Base-by-base conservation (phyloP, 345 rosid genomes). In the Corymbia maculata region DNA sequence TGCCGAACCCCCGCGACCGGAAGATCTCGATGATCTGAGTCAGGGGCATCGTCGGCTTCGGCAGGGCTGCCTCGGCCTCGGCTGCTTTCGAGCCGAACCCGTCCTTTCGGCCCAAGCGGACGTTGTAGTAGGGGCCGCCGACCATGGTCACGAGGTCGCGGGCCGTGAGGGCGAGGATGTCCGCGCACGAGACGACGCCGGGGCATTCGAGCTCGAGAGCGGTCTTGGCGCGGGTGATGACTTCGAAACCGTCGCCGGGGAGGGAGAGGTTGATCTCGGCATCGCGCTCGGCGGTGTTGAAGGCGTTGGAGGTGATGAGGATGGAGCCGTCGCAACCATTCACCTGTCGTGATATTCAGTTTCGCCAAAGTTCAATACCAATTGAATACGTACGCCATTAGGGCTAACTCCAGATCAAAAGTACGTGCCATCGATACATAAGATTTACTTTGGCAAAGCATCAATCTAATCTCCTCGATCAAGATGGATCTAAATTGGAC, bases 171-270 rank as follows among this genome's bases (percentile, higher is more conserved):
- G 96, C 96, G 26, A 97, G 93, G 84, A 97, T 97, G 79, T 95
- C 98, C 1, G 98, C 90, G 66, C 98, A 97, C 1, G 98, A 97
- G 12, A 97, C 97, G 7, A 88, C 52, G 52, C 86, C 91, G 30
- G 97, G 98, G 86, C 99, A 97, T 80, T 93, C 53, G 9, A 95
- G 95, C 90, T 97, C 99, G 5, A 97, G 89, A 42, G 95, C 94
- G 10, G 96, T 94, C 87, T 96, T 97, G 55, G 92, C 92, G 6
- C 94, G 91, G 3, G 92, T 86, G 44, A 97, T 86, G 1, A 97
- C 88, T 68, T 97, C 99, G 61, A 95, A 96, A 9, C 93, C 98
- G 36, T 97, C 98, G 4, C 99, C 99, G 0, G 99, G 94, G 86
- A 95, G 96, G 52, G 95, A 91, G 1, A 79, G 92, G 90, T 96